Percentiles rank a stretch among this genome's conserved stretches.
phyloP scores from a whole-genome alignment of 2,329 filamentous ascomycete species.

The Neonectria neomacrospora region DNA sequence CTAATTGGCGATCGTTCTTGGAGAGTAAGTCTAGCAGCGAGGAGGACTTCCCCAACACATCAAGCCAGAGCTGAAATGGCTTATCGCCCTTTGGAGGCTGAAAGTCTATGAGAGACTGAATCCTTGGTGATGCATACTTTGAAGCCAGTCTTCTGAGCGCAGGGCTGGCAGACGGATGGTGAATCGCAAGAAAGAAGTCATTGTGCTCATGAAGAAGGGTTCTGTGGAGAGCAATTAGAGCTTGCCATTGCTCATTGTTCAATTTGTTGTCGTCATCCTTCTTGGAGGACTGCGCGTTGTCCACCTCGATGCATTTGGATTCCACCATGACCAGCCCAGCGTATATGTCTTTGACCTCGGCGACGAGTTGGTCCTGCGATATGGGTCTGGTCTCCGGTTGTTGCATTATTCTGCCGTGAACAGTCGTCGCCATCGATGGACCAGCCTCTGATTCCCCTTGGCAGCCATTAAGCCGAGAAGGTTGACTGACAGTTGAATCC shows the following conservation, averaged over 20 bases:
- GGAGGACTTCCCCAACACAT: no score
- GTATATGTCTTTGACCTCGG: slow-evolving; percentile 87
- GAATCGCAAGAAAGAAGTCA: slow-evolving; percentile 86
- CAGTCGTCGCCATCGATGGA: neutral
- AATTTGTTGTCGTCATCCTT: slow-evolving; percentile 55
- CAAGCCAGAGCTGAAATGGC: no score
- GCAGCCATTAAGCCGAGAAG: no score
- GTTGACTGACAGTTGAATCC: no score
- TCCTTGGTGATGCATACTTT: slow-evolving; percentile 70
- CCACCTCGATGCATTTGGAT: slow-evolving; percentile 85
- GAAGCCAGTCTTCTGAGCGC: slow-evolving; percentile 75
- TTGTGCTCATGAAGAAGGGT: slow-evolving; percentile 85
- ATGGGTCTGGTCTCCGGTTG: slow-evolving; percentile 68
- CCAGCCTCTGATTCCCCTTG: no score
- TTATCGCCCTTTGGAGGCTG: no score
- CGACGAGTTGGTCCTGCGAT: slow-evolving; percentile 79
- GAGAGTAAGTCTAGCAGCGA: no score
- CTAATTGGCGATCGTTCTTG: no score
- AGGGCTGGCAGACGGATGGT: slow-evolving; percentile 81
- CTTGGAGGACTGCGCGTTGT: slow-evolving; percentile 67
- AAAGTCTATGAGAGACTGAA: no score
- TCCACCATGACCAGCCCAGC: slow-evolving; percentile 88
- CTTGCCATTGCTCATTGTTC: slow-evolving; percentile 81
- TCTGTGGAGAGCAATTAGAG: slow-evolving; percentile 82
- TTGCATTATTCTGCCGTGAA: slow-evolving; percentile 18